Base-by-base conservation (phyloP, 139 green algal species). In the Micractinium conductrix region DNA sequence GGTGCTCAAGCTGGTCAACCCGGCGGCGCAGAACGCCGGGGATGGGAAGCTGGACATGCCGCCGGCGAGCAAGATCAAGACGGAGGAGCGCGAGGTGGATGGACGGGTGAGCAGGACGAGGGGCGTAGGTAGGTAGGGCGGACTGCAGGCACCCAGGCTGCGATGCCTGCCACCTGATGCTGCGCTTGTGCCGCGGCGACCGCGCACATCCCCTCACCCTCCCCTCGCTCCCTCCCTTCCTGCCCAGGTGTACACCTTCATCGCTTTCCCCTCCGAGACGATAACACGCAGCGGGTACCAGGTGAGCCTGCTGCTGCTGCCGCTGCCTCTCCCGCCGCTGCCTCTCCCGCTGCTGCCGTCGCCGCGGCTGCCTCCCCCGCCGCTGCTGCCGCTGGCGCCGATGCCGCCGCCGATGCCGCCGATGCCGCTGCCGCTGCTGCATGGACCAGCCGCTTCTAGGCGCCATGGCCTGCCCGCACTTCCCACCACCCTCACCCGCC, bases 271-370 rank as follows among this genome's bases (percentile, higher is more conserved):
- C 26, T 91, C 82, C 0, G 87, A 93, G 38, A 96, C 93, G 1
- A 87, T 89, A 45, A 96, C 93, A 0, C 84, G 93, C 43, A 90
- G 81, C 65, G 92, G 93, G 21, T 96, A 96, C 87, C 85, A 94
- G 68, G 70, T 74, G 37, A 6, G 63, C 60, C 2, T 38, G 63
- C 63, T n/a, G n/a, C n/a, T n/a, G n/a, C n/a, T n/a, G n/a, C n/a
- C n/a, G n/a, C n/a, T n/a, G n/a, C n/a, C 55, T 63, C 55, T 63
- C 4, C 21, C 55, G 55, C 9, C 7, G 7, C 21, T 3, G 26
- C 21, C 28, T 3, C 21, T 63, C 7, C 55, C 28, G 8, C 9
- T 3, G 21, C 26, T 63, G 4, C 55, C 28, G 55, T 63, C 55
- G 8, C 21, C 21, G 9, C 55, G 28, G n/a, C n/a, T n/a, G n/a